Base-by-base conservation (phyloP, 108 stramenopile species). In the Licmophora abbreviata region DNA sequence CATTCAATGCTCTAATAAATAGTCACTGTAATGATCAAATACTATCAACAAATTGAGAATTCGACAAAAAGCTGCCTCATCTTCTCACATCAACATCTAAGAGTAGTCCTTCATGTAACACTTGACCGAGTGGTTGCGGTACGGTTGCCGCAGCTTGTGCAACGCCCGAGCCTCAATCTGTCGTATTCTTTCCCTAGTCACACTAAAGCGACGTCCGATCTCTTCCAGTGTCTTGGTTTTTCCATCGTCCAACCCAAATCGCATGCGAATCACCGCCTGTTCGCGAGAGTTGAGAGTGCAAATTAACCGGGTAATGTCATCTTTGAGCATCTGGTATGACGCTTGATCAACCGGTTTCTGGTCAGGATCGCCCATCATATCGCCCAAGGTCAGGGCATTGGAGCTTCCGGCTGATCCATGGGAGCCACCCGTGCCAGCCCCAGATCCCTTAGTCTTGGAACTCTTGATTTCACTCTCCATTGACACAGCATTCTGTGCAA, bases 141-240 rank as follows among this genome's bases (percentile, higher is more conserved):
- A 88, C 1, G 92, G 92, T 52, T 93, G 92, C 29, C 92, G 79
- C 45, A 97, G 78, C 65, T 98, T 98, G 69, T 92, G 84, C 57
- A 98, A 58, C 21, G 97, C 97, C 59, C 86, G 64, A 0, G 91
- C 79, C 73, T 98, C 97, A 48, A 98, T 95, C 65, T 95, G 95
- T 31, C 97, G 84, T 61, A 96, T 90, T 17, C 97, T 70, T 51
- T 98, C 97, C 34, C 94, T 71, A 4, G 94, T 95, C 11, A 95
- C 79, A 11, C 71, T 71, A 49, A 94, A 91, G 25, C 64, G 68
- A 34, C 60, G 66, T 17, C 93, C 94, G 41, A 98, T 85, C 58
- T 98, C 93, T 59, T 94, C 93, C 48, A 96, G 57, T 10, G 95
- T 96, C 61, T 85, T 89, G 11, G 88, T 56, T 20, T 68, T 74